Percentiles rank a stretch among this genome's conserved stretches.
Conservation (phyloP, 148 eudicot species). For the Nepenthes gracilis region DNA sequence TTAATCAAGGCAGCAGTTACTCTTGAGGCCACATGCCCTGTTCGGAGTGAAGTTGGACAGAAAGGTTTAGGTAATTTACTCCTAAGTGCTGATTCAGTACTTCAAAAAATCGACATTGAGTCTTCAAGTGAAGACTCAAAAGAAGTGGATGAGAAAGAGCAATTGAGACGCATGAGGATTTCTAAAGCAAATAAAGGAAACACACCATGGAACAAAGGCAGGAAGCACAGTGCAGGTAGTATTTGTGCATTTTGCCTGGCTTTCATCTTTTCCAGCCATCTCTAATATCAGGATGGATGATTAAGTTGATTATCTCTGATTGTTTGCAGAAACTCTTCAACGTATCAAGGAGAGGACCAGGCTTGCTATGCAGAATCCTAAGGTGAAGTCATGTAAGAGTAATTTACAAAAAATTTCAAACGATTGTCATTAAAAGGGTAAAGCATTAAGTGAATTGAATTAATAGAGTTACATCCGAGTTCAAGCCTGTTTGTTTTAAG, state of each 20-base stretch:
- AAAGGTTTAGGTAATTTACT: constrained; percentile 11
- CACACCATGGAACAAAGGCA: constrained; percentile 90
- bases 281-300: background rate
- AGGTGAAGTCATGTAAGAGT: constrained; percentile 96
- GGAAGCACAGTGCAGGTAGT: constrained; percentile 83
- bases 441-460: background rate
- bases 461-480: background rate
- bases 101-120: constrained; percentile 9
- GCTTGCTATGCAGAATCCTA: constrained; percentile 92
- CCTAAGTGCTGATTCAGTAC: constrained; percentile 14
- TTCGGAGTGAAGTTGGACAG: constrained; percentile 18
- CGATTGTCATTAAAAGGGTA: background rate
- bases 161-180: constrained; percentile 71
- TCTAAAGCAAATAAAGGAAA: constrained; percentile 95
- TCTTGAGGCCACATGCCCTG: constrained; percentile 33
- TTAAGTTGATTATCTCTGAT: constrained; percentile 1
- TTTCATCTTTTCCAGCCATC: background rate
- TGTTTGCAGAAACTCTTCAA: constrained; percentile 61
- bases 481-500: background rate
- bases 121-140: constrained; percentile 31
- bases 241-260: background rate
- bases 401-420: constrained; percentile 5
- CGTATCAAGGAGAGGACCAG: constrained; percentile 75
- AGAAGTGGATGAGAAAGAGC: constrained; percentile 58
- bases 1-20: constrained; percentile 61